These are phyloP conservation scores for Aspergillus novoparasiticus DNA, from an alignment of 2,329 filamentous ascomycete species.

Conservation along the genomic window DNA sequence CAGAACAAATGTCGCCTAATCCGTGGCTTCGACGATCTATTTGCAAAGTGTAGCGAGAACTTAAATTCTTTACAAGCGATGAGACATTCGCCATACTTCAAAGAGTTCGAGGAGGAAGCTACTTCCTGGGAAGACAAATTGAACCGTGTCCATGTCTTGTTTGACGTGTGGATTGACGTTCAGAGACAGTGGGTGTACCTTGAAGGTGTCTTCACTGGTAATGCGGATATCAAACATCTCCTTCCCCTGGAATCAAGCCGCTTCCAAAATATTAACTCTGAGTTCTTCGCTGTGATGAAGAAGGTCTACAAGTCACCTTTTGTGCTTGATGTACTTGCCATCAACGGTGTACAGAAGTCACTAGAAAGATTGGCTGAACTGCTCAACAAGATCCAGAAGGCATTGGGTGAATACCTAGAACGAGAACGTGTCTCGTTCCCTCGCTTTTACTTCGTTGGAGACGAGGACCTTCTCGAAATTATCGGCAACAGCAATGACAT, in stretches of 20 bases:
- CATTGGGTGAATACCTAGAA: conserved; percentile 96
- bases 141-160: conserved; percentile 94
- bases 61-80: conserved; percentile 97
- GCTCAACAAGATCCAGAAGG: conserved; percentile 98
- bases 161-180: conserved; percentile 99
- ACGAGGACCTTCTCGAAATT: conserved; percentile 97
- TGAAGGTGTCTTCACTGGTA: conserved; percentile 97
- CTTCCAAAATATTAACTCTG: conserved; percentile 99
- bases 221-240: conserved; percentile 97
- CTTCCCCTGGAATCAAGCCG: conserved; percentile 93
- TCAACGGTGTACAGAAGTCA: conserved; percentile 93
- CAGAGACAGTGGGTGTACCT: conserved; percentile 99
- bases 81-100: conserved; percentile 98
- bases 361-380: conserved; percentile 94
- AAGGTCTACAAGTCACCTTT: conserved; percentile 97
- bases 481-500: conserved; percentile 99
- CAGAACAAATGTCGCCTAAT: conserved; percentile 98
- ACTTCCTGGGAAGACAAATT: conserved; percentile 97
- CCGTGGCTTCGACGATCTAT: conserved; percentile 95
- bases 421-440: conserved; percentile 97
- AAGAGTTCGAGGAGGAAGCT: conserved; percentile 98
- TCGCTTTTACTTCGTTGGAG: conserved; percentile 98
- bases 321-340: conserved; percentile 92
- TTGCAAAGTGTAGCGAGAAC: conserved; percentile 97
- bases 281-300: conserved; percentile 99